These are phyloP conservation scores for Boletus rubescentipes DNA, from an alignment of 768 basidiomycete species.

Conservation along the genomic window DNA sequence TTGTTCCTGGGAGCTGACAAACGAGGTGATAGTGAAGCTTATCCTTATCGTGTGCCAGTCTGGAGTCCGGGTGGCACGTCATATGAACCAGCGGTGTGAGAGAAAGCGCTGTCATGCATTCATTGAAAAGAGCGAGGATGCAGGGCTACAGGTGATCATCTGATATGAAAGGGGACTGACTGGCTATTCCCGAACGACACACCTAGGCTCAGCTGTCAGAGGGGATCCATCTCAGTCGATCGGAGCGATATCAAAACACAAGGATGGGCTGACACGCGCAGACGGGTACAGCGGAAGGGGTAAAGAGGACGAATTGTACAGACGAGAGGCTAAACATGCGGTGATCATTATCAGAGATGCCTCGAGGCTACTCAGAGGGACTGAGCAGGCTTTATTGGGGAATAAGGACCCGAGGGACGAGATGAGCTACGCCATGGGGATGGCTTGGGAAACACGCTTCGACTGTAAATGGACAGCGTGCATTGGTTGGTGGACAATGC, in stretches of 20 bases:
- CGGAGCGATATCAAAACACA: background rate
- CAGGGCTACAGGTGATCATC: background rate
- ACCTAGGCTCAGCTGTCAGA: background rate
- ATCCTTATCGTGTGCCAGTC: background rate
- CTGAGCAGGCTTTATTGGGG: slow-evolving; percentile 16
- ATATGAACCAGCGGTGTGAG: background rate
- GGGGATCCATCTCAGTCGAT: background rate
- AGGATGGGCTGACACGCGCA: no score
- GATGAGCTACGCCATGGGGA: slow-evolving; percentile 1
- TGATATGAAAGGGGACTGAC: background rate
- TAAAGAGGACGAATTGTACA: slow-evolving; percentile 3
- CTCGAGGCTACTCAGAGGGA: slow-evolving; percentile 21
- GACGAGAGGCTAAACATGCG: slow-evolving; percentile 20
- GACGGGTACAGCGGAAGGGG: background rate
- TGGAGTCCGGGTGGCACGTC: background rate
- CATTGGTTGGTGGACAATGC: background rate
- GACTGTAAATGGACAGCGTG: background rate
- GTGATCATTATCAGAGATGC: slow-evolving; percentile 29
- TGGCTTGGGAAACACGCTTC: slow-evolving; percentile 4
- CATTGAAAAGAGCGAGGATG: background rate
- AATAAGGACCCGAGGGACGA: slow-evolving; percentile 3
- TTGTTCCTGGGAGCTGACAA: background rate
- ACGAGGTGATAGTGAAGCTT: background rate
- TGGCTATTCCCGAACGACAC: slow-evolving; percentile 6
- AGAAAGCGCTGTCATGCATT: background rate